A percentile compares a stretch with the other conserved stretches of the same genome.
These are phyloP conservation scores for Rhodotorula paludigena DNA, from an alignment of 768 basidiomycete genomes.

Conservation along the genomic window DNA sequence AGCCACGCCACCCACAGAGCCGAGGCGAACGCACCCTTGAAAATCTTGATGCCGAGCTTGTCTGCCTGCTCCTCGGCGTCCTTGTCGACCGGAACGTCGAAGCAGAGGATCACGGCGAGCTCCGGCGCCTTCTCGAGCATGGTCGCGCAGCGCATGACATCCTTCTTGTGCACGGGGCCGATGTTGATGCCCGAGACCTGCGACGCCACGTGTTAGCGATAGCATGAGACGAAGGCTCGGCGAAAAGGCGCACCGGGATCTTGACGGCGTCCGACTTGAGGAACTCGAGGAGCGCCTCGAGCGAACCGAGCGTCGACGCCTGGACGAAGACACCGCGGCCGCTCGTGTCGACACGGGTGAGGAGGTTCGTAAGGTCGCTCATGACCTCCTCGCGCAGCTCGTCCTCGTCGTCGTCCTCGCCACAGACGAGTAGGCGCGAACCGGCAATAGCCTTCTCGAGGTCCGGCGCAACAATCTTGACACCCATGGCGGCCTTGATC, in stretches of 20 bases:
- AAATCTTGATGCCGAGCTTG: constrained; percentile 87
- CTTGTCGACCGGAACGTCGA: constrained; percentile 90
- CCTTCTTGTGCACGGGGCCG: constrained; percentile 91
- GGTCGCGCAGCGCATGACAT: constrained; percentile 81
- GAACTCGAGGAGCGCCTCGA: constrained; percentile 95
- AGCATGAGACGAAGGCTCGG: no score
- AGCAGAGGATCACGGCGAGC: constrained; percentile 88
- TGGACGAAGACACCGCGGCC: constrained; percentile 98
- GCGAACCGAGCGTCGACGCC: constrained; percentile 90
- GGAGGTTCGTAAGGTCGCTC: constrained; percentile 83
- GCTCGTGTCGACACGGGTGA: constrained; percentile 86
- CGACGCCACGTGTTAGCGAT: no score
- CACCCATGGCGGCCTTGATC: constrained; percentile 92
- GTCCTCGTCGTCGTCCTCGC: constrained; percentile 95
- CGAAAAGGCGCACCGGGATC: no score
- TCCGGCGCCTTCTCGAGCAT: constrained; percentile 97
- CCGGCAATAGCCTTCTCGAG: constrained; percentile 98
- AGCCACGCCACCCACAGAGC: no score
- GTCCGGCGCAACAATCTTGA: constrained; percentile 91
- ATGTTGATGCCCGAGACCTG: constrained; percentile 94
- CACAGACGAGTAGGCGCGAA: constrained; percentile 82
- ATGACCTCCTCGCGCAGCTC: constrained; percentile 91
- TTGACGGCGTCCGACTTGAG: constrained; percentile 54
- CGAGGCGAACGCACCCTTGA: constrained; percentile 65
- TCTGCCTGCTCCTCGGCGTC: constrained; percentile 87